Evolutionary conservation across 1,284 basidiomycete genomes (phyloP).

Genomic region (Leccinum pachyderme): DNA sequence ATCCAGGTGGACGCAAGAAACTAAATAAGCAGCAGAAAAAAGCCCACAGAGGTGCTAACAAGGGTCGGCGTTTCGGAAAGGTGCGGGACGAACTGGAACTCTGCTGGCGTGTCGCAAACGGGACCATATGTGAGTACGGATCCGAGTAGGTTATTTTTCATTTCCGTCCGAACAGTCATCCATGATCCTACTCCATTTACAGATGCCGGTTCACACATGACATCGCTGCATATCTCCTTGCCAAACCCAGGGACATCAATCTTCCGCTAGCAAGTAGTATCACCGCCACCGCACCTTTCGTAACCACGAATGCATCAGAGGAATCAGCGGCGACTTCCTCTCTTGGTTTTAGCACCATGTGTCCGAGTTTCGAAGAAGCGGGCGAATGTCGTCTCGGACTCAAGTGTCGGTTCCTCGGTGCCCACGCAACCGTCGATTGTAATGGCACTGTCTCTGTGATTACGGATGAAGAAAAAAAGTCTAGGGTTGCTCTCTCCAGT

Average conservation of each 20-base stretch:
- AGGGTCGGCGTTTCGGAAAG: slow-evolving; percentile 70
- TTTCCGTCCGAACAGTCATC: neutral
- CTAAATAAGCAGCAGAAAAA: slow-evolving; percentile 65
- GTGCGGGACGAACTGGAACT: slow-evolving; percentile 72
- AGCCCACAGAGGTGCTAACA: slow-evolving; percentile 74
- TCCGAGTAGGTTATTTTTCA: slow-evolving; percentile 45
- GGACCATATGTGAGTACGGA: slow-evolving; percentile 62
- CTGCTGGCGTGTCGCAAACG: slow-evolving; percentile 71
- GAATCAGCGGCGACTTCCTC: slow-evolving; percentile 28
- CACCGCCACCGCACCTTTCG: slow-evolving; percentile 48
- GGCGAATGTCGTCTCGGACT: slow-evolving; percentile 87
- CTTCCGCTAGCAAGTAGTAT: slow-evolving; percentile 49
- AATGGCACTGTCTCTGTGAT: slow-evolving; percentile 42
- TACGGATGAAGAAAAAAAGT: slow-evolving; percentile 60
- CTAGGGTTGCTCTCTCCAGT: slow-evolving; percentile 46
- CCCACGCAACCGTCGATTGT: slow-evolving; percentile 53
- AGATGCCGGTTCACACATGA: slow-evolving; percentile 87
- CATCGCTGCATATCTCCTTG: slow-evolving; percentile 69
- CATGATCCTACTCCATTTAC: neutral
- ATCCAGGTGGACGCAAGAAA: slow-evolving; percentile 43
- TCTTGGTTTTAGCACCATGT: slow-evolving; percentile 51
- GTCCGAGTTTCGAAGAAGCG: slow-evolving; percentile 71
- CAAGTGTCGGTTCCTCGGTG: slow-evolving; percentile 88
- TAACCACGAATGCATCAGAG: slow-evolving; percentile 13
- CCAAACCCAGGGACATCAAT: slow-evolving; percentile 74